A percentile compares a stretch with the other conserved stretches of the same genome.
These are phyloP conservation scores for Martiniozyma asiatica DNA, from an alignment of 1,139 yeast species.

Conservation along the genomic window DNA sequence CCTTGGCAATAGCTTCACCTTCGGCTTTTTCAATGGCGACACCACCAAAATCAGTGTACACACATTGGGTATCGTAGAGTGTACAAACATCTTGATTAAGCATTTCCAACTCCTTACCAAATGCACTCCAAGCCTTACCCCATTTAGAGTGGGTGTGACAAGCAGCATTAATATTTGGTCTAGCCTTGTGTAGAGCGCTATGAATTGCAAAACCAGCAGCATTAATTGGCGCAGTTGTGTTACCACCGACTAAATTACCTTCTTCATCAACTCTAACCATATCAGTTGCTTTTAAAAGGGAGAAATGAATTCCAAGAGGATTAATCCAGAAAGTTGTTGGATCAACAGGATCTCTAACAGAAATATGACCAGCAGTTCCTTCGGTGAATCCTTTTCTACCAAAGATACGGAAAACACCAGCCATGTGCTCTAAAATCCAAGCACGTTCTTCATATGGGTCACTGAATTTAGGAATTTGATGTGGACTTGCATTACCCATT, in stretches of 20 bases:
- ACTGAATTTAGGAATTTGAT: conserved; percentile 38
- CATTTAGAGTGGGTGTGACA: conserved; percentile 68
- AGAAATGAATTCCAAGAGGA: conserved; percentile 65
- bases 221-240: conserved; percentile 41
- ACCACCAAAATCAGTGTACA: conserved; percentile 64
- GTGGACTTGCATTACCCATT: conserved; percentile 37
- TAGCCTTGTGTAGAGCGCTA: conserved; percentile 60
- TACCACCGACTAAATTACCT: conserved; percentile 41
- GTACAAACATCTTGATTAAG: conserved; percentile 67
- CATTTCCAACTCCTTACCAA: conserved; percentile 67
- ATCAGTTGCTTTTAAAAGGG: conserved; percentile 56
- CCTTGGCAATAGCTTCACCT: conserved; percentile 54
- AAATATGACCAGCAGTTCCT: conserved; percentile 75
- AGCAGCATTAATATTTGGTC: conserved; percentile 75
- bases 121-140: conserved; percentile 67
- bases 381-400: conserved; percentile 65
- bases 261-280: conserved; percentile 67
- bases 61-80: conserved; percentile 55
- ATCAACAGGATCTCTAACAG: conserved; percentile 66
- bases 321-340: conserved; percentile 70
- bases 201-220: conserved; percentile 79
- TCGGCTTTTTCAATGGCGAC: conserved; percentile 68
- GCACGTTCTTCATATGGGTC: conserved; percentile 41
- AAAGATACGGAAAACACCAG: conserved; percentile 70
- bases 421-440: conserved; percentile 66